Base-by-base conservation (phyloP, 306 rosid genomes). In the Begonia masoniana region DNA sequence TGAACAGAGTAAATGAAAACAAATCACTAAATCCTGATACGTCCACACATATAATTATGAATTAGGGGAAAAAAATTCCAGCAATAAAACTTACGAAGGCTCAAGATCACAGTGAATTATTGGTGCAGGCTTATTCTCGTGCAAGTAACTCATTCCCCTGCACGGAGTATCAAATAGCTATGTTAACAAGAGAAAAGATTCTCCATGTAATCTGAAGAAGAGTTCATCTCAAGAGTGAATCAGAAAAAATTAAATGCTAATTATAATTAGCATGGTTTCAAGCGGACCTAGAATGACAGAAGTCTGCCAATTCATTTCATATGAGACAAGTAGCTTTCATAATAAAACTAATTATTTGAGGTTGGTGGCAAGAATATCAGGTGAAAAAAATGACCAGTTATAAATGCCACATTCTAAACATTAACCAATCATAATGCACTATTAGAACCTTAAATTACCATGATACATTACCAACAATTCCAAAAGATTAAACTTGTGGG, bases 101-200 rank as follows among this genome's bases (percentile, higher is more conserved):
- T 89, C 95, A 43, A 89, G 97, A 69, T 89, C 97, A 35, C 97
- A 94, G 68, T 89, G 97, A 76, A 89, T 89, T 55, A 89, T 89
- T 9, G 97, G 87, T 10, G 68, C 84, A 31, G 97, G 97, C 67
- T 85, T 89, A 67, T 85, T 89, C 71, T 89, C 95, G 41, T 89
- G 97, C 74, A 89, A 75, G 71, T 89, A 89, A 69, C 67, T 83
- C 82, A 89, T 81, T 65, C 97, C 97, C 82, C 97, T 89, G 79
- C 71, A 42, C 56, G 15, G 13, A 60, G 13, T 50, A 48, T 50
- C 49, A 50, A 24, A 3, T 15, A 36, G 10, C 14, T 48, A 8
- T 51, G 55, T 51, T 15, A 17, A 13, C 14, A 45, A 10, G n/a
- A 10, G n/a, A n/a, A 43, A 43, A 56, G 39, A 31, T 6, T 31